A percentile compares a stretch with the other conserved stretches of the same genome.
Conservation (phyloP, 2,329 filamentous ascomycete species). For the Aureobasidium sp. region DNA sequence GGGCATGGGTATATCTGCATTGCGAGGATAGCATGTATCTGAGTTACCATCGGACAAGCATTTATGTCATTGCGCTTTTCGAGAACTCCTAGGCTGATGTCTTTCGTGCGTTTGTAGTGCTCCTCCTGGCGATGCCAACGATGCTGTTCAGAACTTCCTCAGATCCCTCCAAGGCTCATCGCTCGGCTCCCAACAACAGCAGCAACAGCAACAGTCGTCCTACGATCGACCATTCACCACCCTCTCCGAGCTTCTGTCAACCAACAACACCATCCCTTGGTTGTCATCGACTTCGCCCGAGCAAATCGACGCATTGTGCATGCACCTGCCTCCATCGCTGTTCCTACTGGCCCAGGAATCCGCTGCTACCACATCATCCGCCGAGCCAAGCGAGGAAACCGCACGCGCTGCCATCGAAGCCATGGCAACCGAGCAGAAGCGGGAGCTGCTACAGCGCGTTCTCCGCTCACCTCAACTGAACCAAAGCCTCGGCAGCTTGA, state of each 20-base stretch:
- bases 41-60: slow-evolving; percentile 11
- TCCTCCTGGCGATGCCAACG: slow-evolving; percentile 55
- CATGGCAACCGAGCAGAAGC: slow-evolving; percentile 68
- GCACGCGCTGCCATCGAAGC: slow-evolving; percentile 66
- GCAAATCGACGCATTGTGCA: slow-evolving; percentile 65
- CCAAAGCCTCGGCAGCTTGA: slow-evolving; percentile 77
- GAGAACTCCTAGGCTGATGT: slow-evolving; percentile 1
- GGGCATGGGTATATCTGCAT: neutral
- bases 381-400: slow-evolving; percentile 53
- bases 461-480: slow-evolving; percentile 83
- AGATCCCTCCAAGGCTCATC: slow-evolving; percentile 62
- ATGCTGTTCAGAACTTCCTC: slow-evolving; percentile 80
- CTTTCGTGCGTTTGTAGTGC: slow-evolving; percentile 40
- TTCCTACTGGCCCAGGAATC: slow-evolving; percentile 64
- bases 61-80: neutral
- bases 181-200: slow-evolving; percentile 16
- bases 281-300: slow-evolving; percentile 57
- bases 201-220: slow-evolving; percentile 27
- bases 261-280: slow-evolving; percentile 68
- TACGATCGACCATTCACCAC: slow-evolving; percentile 67
- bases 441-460: slow-evolving; percentile 68
- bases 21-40: slow-evolving; percentile 12
- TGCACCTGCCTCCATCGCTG: slow-evolving; percentile 68
- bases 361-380: slow-evolving; percentile 43
- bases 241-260: slow-evolving; percentile 74